Percentiles rank a stretch among this genome's conserved stretches.
Evolutionary conservation across 495 filamentous ascomycete genomes (phyloP).

Genomic region (Lasiosphaeris hirsuta): DNA sequence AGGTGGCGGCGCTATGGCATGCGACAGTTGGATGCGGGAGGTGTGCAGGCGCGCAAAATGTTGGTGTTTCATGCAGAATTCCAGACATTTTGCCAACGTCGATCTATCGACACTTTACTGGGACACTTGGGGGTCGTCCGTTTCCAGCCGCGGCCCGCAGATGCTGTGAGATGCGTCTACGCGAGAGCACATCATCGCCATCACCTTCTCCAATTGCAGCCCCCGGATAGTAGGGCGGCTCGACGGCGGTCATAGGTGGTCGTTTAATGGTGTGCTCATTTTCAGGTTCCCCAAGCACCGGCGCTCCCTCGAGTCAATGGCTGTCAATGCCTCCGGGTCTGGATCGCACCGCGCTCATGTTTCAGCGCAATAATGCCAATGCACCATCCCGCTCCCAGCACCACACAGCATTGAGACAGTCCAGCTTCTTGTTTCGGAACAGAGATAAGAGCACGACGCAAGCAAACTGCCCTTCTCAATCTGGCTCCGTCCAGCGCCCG

Average conservation of each 20-base stretch:
- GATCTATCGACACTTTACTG: constrained; percentile 1
- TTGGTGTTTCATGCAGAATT: constrained; percentile 10
- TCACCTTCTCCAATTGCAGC: constrained; percentile 11
- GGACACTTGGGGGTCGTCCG: background rate
- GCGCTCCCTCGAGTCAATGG: constrained; percentile 8
- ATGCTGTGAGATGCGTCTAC: background rate
- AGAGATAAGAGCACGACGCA: background rate
- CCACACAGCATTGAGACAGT: constrained; percentile 10
- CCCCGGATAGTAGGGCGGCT: constrained; percentile 2
- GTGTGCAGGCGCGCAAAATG: background rate
- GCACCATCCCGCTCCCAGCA: background rate
- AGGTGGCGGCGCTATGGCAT: background rate
- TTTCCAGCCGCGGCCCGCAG: background rate
- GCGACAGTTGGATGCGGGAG: background rate
- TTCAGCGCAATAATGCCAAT: constrained; percentile 12
- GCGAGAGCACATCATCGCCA: constrained; percentile 12
- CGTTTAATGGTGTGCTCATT: constrained; percentile 3
- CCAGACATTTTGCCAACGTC: constrained; percentile 7
- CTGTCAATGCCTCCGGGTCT: background rate
- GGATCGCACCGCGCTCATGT: constrained; percentile 11
- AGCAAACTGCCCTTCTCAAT: background rate
- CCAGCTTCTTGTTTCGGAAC: constrained; percentile 14
- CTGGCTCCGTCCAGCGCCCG: background rate
- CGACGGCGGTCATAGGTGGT: constrained; percentile 3
- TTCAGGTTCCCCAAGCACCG: background rate